Evolutionary conservation across 2,329 filamentous ascomycete genomes (phyloP).

Genomic region (Arthrobotrys musiformis): DNA sequence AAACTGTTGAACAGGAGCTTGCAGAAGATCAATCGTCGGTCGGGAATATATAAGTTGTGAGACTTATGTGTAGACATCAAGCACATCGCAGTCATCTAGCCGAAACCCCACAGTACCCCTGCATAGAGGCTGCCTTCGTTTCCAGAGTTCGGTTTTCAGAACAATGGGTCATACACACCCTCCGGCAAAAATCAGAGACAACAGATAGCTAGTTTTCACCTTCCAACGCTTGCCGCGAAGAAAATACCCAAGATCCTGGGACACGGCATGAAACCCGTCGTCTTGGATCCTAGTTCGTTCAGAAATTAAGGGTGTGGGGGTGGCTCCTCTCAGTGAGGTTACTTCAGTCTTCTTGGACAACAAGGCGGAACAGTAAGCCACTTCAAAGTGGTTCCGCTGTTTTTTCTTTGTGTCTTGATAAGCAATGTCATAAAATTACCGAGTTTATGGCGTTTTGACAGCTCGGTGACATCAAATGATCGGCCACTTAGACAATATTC

Average conservation of each 20-base stretch:
- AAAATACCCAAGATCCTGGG: constrained; percentile 46
- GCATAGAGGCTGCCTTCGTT: constrained; percentile 40
- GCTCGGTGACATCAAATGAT: constrained; percentile 18
- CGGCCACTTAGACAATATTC: not conserved
- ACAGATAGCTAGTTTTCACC: not conserved
- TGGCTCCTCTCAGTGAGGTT: not conserved
- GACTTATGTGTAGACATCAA: not conserved
- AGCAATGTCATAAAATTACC: constrained; percentile 13
- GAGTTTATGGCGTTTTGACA: constrained; percentile 37
- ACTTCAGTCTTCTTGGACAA: not conserved
- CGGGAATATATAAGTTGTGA: not conserved
- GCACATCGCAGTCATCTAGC: not conserved
- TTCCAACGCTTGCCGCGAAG: constrained; percentile 3
- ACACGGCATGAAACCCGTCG: constrained; percentile 33
- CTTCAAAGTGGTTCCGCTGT: not conserved
- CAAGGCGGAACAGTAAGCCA: constrained; percentile 1
- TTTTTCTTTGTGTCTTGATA: not conserved
- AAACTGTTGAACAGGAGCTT: not conserved
- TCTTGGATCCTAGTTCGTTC: constrained; percentile 27
- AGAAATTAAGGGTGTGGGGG: constrained; percentile 37
- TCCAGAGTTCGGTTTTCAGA: constrained; percentile 21
- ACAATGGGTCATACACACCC: constrained; percentile 36
- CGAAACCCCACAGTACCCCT: constrained; percentile 8
- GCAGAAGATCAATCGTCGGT: not conserved
- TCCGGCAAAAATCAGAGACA: not conserved